Evolutionary conservation across 148 eudicot genomes (phyloP).

Genomic region (Pouteria glomerata): DNA sequence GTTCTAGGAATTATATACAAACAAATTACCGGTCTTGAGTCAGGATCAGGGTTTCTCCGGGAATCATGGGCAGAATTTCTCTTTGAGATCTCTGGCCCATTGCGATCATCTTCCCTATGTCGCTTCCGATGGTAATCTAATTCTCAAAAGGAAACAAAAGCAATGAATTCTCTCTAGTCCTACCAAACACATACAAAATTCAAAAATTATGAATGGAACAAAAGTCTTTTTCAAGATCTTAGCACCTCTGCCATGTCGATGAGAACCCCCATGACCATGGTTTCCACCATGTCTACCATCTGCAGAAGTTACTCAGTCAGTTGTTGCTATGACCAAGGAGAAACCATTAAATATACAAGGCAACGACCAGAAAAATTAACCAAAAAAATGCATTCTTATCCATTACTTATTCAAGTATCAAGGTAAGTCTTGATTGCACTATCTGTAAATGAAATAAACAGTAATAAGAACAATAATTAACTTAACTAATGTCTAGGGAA

Average conservation of each 20-base stretch:
- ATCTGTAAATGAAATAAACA: too few species aligned
- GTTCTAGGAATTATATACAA: neutral
- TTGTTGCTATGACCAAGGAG: neutral
- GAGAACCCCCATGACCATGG: constrained; percentile 64
- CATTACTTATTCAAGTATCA: neutral
- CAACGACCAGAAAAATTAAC: neutral
- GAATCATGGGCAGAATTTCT: constrained; percentile 65
- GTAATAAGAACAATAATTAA: too few species aligned
- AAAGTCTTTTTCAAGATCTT: neutral
- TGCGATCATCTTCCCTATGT: constrained; percentile 81
- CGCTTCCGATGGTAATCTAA: constrained; percentile 79
- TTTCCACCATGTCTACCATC: constrained; percentile 72
- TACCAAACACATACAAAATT: neutral
- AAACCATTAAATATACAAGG: neutral
- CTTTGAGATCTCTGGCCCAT: constrained; percentile 55
- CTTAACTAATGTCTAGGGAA: neutral
- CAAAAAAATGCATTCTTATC: neutral
- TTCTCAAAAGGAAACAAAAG: constrained; percentile 6
- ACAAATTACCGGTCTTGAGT: constrained; percentile 76
- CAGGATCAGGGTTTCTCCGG: constrained; percentile 61
- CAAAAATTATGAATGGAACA: neutral
- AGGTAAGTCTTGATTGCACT: too few species aligned
- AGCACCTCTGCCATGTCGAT: constrained; percentile 75
- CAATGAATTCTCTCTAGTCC: neutral
- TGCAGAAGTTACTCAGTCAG: constrained; percentile 29